Base-by-base conservation (phyloP, 371 early-diverging fungal genomes). In the Syncephalastrum racemosum region DNA sequence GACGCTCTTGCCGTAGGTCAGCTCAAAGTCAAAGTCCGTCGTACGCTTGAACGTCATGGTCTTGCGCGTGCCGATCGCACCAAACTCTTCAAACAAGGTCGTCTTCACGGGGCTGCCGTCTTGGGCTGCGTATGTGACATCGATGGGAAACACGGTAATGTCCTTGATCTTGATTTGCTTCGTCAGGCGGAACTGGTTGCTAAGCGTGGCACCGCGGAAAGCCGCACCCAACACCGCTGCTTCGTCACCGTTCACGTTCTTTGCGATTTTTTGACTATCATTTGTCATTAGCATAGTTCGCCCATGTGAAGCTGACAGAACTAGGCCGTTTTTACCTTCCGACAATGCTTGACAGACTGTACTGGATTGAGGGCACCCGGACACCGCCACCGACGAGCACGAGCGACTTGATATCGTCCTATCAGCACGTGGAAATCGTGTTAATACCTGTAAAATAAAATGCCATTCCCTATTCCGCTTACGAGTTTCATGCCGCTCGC, bases 371-470 rank as follows among this genome's bases (percentile, higher is more conserved):
- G 5, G 98, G 99, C 20, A 95, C 82, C 52, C 99, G 90, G 16
- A 90, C 84, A 60, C 92, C 89, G 27, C 99, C 99, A 51, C 99
- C 99, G 18, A 95, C 93, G n/a, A 97, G 79, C 4, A 98, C 88
- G 42, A 97, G 71, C 8, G 97, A 92, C 52, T 86, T 73, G 27
- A 97, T 79, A 27, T 94, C 85, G 22, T 70, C 67, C 73, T 80
- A 56, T 2, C 54, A 24, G 7, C 24, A 47, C 5, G 16, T 5
- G 14, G 14, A 23, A 23, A 16, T 43, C 16, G n/a, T 44, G 25
- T 16, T 16, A 48, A 59, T 19, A 2, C 13, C 14, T 13, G 23
- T 2, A 18, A 1, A 39, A 8, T 22, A 1, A 23, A 39, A 22
- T 42, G 7, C 2, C 2, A 22, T 7, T 49, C 50, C 8, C 22